A percentile compares a stretch with the other conserved stretches of the same genome.
phyloP scores from a whole-genome alignment of 2,329 filamentous ascomycete species.

The Didymella arachidicola region DNA sequence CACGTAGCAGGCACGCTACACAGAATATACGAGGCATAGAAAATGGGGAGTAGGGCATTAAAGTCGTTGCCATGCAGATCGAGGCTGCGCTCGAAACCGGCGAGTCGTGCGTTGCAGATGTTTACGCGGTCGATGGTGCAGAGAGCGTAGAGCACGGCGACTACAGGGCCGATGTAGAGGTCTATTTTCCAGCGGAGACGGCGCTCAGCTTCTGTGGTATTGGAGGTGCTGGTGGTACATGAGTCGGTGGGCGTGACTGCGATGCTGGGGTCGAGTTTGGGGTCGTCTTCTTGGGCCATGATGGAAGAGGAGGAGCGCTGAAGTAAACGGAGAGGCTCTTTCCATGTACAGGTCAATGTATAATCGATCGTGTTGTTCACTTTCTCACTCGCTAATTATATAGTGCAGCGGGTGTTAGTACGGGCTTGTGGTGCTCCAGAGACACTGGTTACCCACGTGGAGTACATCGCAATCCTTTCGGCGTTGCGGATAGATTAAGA shows the following conservation, averaged over 20 bases:
- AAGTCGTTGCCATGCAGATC: background rate
- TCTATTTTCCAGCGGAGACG: background rate
- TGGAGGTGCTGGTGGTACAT: background rate
- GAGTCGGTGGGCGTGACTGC: background rate
- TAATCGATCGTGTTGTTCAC: background rate
- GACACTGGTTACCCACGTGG: background rate
- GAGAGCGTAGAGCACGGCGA: background rate
- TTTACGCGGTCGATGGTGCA: slow-evolving; percentile 1
- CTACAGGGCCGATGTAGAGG: background rate
- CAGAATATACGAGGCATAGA: background rate
- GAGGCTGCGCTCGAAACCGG: background rate
- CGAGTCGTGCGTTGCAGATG: slow-evolving; percentile 2
- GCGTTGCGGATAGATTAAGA: background rate
- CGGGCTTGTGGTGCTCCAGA: background rate
- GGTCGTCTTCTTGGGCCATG: background rate
- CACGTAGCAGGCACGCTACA: background rate
- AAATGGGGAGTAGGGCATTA: background rate
- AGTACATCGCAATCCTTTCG: background rate
- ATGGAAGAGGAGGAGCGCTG: background rate
- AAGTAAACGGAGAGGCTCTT: background rate
- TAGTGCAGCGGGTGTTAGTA: background rate
- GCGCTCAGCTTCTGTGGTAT: background rate
- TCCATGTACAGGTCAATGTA: background rate
- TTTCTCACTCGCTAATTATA: background rate
- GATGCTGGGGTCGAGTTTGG: background rate